phyloP scores from a whole-genome alignment of 2,329 filamentous ascomycete species.

The Diaporthe aspalathi region DNA sequence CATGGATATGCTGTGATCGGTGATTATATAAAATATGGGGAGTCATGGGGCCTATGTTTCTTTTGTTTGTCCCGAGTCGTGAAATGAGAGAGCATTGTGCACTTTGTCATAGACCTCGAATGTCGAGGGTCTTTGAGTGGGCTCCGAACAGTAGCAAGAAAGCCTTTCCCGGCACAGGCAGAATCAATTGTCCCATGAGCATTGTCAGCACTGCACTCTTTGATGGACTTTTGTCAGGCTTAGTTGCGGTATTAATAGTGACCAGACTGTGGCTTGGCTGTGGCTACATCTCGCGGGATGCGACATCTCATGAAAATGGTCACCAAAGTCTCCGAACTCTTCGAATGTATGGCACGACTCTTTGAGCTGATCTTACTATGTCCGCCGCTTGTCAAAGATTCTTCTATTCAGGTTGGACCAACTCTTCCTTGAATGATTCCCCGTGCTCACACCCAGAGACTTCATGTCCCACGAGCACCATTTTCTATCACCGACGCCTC shows the following conservation, averaged over 20 bases:
- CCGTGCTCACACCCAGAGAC: background rate
- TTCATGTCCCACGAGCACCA: background rate
- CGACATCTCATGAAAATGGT: background rate
- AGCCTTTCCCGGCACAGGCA: background rate
- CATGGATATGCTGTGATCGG: too few relatives aligned
- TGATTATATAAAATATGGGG: background rate
- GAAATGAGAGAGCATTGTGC: background rate
- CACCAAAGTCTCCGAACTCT: fast-evolving
- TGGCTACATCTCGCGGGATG: background rate
- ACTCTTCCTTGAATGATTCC: background rate
- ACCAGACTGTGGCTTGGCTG: background rate
- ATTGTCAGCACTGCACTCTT: background rate
- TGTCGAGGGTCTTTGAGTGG: background rate
- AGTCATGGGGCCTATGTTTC: fast-evolving
- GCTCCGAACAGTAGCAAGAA: too few relatives aligned
- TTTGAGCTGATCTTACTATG: background rate
- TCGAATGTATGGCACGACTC: too few relatives aligned
- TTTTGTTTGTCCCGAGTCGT: background rate
- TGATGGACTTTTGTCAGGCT: background rate
- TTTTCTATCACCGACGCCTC: too few relatives aligned
- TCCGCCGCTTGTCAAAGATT: too few relatives aligned
- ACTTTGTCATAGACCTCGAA: background rate
- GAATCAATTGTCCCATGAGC: background rate
- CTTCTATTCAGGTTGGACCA: too few relatives aligned
- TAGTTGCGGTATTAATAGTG: too few relatives aligned